A percentile compares a stretch with the other conserved stretches of the same genome.
Evolutionary conservation across 176 grass and related monocot species (phyloP).

Genomic region (Juncus effusus): DNA sequence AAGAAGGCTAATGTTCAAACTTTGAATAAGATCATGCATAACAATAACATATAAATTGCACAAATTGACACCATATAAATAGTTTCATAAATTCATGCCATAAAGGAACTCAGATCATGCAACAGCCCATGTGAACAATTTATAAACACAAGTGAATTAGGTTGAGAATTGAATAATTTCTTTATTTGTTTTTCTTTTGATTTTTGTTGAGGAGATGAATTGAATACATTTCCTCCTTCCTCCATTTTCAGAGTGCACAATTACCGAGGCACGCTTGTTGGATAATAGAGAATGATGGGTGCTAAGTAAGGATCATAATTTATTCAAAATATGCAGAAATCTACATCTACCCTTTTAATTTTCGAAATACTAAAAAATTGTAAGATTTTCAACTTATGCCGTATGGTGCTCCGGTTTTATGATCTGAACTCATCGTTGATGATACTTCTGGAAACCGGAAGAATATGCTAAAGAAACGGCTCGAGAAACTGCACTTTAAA

Average conservation of each 20-base stretch:
- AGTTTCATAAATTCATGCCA: not conserved
- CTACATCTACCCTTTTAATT: not conserved
- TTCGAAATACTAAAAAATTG: too few relatives aligned
- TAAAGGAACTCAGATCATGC: conserved; percentile 17
- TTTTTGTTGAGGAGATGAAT: not conserved
- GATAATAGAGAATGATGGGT: not conserved
- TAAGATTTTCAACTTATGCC: too few relatives aligned
- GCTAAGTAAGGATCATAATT: conserved; percentile 3
- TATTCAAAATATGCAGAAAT: conserved; percentile 2
- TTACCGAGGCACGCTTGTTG: conserved; percentile 6
- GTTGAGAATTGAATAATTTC: not conserved
- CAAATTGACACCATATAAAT: too few relatives aligned
- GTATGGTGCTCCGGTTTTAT: too few relatives aligned
- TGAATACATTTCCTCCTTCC: not conserved
- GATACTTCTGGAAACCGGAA: too few relatives aligned
- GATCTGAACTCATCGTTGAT: too few relatives aligned
- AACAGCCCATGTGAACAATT: conserved; percentile 51
- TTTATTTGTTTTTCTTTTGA: too few relatives aligned
- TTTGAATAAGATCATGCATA: too few relatives aligned
- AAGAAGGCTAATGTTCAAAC: too few relatives aligned
- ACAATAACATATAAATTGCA: too few relatives aligned
- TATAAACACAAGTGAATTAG: conserved; percentile 35
- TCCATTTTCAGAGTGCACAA: conserved; percentile 28
- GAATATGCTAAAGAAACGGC: too few relatives aligned
- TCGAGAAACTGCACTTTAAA: too few relatives aligned